phyloP scores from a whole-genome alignment of 257 asterid genomes.

The Verbena officinalis region DNA sequence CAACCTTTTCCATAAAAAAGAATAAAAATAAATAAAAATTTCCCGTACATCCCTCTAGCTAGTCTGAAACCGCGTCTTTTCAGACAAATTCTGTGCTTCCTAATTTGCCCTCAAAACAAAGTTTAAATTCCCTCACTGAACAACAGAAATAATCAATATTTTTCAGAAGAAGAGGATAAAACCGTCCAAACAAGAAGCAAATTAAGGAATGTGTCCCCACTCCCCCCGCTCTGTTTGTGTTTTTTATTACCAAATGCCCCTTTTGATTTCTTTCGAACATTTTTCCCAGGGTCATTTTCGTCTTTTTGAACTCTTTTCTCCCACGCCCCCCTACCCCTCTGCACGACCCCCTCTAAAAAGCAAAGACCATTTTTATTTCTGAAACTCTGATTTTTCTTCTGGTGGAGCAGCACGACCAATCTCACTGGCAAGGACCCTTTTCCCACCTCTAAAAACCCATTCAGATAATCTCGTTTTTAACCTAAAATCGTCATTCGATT shows the following conservation, averaged over 20 bases:
- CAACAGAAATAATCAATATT: background rate
- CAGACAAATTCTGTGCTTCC: conserved; percentile 1
- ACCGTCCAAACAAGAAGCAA: conserved; percentile 16
- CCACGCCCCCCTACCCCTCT: background rate
- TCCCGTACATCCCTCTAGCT: background rate
- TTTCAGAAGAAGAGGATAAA: conserved; percentile 9
- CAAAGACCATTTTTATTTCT: conserved; percentile 1
- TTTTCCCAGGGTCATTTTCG: conserved; percentile 29
- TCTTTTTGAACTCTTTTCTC: background rate
- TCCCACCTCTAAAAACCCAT: background rate
- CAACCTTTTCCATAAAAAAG: too few species aligned
- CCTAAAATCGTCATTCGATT: background rate
- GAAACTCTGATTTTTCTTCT: conserved; percentile 8
- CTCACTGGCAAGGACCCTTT: conserved; percentile 6
- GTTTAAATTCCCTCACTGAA: background rate
- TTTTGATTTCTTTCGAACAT: background rate
- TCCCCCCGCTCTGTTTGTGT: conserved; percentile 27
- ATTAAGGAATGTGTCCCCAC: conserved; percentile 34
- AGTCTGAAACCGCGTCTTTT: conserved; percentile 33
- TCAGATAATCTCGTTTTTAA: background rate
- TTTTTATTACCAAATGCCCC: conserved; percentile 24
- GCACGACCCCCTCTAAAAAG: too few species aligned
- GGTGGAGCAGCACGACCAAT: conserved; percentile 2
- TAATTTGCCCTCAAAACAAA: background rate
- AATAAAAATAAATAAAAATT: background rate